Evolutionary conservation across 1,139 yeast species (phyloP).

Genomic region (Protomyces gravidus): DNA sequence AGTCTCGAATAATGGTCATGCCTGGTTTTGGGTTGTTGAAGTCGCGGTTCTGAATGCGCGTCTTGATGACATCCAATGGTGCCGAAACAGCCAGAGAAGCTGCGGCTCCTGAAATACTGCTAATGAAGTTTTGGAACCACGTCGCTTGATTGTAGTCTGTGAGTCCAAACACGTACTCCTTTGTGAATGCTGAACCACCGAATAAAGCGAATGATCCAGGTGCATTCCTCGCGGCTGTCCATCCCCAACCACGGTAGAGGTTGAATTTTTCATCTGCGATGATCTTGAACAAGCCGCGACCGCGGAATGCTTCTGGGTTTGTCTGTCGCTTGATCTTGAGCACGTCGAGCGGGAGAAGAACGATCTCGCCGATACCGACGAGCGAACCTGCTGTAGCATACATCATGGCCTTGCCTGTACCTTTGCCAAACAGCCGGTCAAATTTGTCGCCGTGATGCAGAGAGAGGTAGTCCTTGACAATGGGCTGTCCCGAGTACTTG

Average conservation of each 20-base stretch:
- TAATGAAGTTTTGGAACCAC: conserved; percentile 89
- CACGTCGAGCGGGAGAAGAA: conserved; percentile 89
- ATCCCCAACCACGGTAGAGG: conserved; percentile 97
- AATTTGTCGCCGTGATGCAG: conserved; percentile 65
- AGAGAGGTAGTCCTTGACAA: conserved; percentile 82
- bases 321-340: conserved; percentile 98
- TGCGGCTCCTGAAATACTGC: conserved; percentile 97
- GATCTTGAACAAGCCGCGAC: conserved; percentile 89
- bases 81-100: conserved; percentile 96
- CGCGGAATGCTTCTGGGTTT: conserved; percentile 95
- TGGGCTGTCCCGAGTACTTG: conserved; percentile 99
- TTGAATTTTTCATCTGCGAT: conserved; percentile 87
- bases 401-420: conserved; percentile 92
- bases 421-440: conserved; percentile 77
- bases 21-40: conserved; percentile 96
- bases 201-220: conserved; percentile 97
- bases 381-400: conserved; percentile 90
- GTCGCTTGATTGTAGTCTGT: conserved; percentile 85
- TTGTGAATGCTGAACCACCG: conserved; percentile 98
- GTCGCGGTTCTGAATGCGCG: conserved; percentile 94
- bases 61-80: conserved; percentile 95
- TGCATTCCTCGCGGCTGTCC: conserved; percentile 99
- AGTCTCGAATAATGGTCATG: conserved; percentile 82
- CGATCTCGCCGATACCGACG: conserved; percentile 97
- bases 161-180: conserved; percentile 86